Evolutionary conservation across 1,284 basidiomycete species (phyloP), one percentile per base, ranked within the genome.

Genomic region (Ganoderma meredithae): DNA sequence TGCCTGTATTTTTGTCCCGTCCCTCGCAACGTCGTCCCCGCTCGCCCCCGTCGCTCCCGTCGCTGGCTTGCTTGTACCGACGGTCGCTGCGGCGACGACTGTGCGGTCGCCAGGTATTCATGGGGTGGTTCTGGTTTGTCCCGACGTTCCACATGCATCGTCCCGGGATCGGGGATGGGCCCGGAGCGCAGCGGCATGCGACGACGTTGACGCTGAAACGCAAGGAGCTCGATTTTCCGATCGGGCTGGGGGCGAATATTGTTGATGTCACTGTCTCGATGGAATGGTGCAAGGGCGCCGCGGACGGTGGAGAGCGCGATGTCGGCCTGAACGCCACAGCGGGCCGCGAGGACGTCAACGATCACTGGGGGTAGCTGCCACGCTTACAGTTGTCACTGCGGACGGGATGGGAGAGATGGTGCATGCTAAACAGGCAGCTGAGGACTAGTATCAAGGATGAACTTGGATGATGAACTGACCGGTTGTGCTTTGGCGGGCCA

Each of bases 111-210:
- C 71, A 93, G 85, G 83, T 94, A 1, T 89, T 92, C 72, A 87
- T 95, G 79, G 90, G 91, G 33, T 95, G 94, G 94, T 79, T 90
- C 64, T 95, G 94, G 94, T 84, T 95, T 75, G 88, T 95, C 68
- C 94, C 94, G 0, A 84, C 89, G 0, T 95, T 95, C 81, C 93
- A 95, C 75, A 86, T 95, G 79, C 82, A 85, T 49, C 83, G 84
- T 27, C 80, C 82, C 9, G 74, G 36, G 36, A 6, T 15, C 17
- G 41, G 82, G 33, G 66, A 78, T 67, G 17, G 65, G 64, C 8
- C 63, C 71, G 40, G 70, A 73, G 44, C 67, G 70, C 58, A 55
- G 22, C 58, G 52, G 36, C 31, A 47, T 13, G 25, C 33, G 33
- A 69, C 79, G 1, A 82, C 79, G 22, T 68, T 89, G 44, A 76